Evolutionary conservation across 2,329 filamentous ascomycete genomes (phyloP), one percentile per base, ranked within the genome.

Genomic region (Didymella exigua): DNA sequence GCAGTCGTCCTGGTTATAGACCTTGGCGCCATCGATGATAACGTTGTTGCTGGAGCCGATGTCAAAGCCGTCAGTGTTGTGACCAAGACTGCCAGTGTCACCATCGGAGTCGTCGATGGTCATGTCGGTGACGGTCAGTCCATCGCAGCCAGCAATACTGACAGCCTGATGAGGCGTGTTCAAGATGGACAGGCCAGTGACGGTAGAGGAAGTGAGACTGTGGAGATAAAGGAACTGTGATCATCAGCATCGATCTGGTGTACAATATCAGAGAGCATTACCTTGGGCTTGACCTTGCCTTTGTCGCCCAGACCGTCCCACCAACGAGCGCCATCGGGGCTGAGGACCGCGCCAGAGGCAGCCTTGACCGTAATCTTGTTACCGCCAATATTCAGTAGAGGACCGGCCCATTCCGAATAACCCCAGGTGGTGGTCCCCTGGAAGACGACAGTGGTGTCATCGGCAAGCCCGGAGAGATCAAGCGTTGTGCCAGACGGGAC

Each of bases 391-490:
- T 79, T 78, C 60, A 89, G 78, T 4, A 89, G 77, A 36, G 86
- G 86, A 0, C 87, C 87, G 0, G 71, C 70, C 86, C 86, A 89
- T 63, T 87, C 82, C 55, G 83, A 76, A 74, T 88, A 89, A 16
- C 80, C 86, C 66, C 86, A 89, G 44, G 83, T 85, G 9, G 86
- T 89, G 16, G 78, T 83, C 29, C 87, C 87, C 51, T 83, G 71
- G 71, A 89, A 89, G 63, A 82, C 83, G 57, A 88, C 79, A 52
- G 72, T 78, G 14, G 83, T 84, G 56, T 78, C 81, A 18, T 74
- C 68, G 0, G 76, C 77, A 27, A 86, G 76, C 10, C 75, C 72
- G 10, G 83, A 83, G 54, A 87, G 69, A 64, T 87, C 83, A 1
- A 88, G 78, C 1, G 84, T 86, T 8, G 75, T 73, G 18, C 84